Percentiles rank a stretch among this genome's conserved stretches.
Conservation (phyloP, 1,139 yeast genomes). For the Pichia terricola region DNA sequence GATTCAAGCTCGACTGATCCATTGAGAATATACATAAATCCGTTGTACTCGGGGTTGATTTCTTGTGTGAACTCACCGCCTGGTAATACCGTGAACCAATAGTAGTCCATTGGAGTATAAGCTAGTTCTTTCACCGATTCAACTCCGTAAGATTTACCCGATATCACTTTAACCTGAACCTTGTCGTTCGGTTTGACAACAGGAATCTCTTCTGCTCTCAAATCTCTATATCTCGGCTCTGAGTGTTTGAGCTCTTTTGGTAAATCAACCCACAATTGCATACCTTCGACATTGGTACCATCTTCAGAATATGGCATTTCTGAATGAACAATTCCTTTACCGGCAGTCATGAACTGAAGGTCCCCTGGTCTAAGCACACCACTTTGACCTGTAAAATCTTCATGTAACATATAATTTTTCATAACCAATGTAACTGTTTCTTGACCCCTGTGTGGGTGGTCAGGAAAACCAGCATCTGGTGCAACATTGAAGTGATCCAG, state of each 20-base stretch:
- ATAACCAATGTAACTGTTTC: slow-evolving; percentile 75
- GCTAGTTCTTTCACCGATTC: slow-evolving; percentile 71
- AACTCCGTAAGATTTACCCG: slow-evolving; percentile 70
- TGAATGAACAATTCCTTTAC: slow-evolving; percentile 77
- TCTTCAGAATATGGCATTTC: slow-evolving; percentile 70
- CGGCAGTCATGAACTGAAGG: slow-evolving; percentile 92
- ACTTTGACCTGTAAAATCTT: slow-evolving; percentile 78
- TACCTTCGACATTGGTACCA: slow-evolving; percentile 53
- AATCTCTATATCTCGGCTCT: slow-evolving; percentile 75
- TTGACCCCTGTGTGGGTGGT: slow-evolving; percentile 89
- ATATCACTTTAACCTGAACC: slow-evolving; percentile 60
- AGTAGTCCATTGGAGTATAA: slow-evolving; percentile 73
- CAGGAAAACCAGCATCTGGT: slow-evolving; percentile 67
- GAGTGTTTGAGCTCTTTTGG: slow-evolving; percentile 61
- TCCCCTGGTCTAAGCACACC: slow-evolving; percentile 81
- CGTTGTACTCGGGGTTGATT: slow-evolving; percentile 56
- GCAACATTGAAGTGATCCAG: slow-evolving; percentile 65
- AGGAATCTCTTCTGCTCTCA: slow-evolving; percentile 65
- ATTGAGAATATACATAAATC: slow-evolving; percentile 58
- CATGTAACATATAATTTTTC: slow-evolving; percentile 78
- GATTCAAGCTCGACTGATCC: slow-evolving; percentile 48
- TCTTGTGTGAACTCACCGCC: slow-evolving; percentile 61
- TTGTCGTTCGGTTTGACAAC: slow-evolving; percentile 57
- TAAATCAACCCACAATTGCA: slow-evolving; percentile 89
- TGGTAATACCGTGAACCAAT: slow-evolving; percentile 57